Evolutionary conservation across 2,329 filamentous ascomycete species (phyloP), one percentile per base, ranked within the genome.

Genomic region (Fusarium foetens): DNA sequence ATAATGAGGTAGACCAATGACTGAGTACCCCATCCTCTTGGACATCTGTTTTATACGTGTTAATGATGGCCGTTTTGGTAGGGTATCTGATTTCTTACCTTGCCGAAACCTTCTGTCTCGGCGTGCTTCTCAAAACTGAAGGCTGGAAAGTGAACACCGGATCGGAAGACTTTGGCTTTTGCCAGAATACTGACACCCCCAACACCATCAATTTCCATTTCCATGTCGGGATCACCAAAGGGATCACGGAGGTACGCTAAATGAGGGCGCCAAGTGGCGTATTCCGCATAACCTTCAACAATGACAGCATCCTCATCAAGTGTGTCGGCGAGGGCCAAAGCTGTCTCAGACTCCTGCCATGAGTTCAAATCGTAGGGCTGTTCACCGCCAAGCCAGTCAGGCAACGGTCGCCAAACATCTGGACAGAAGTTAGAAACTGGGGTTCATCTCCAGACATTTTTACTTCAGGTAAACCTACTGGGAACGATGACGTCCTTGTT

Each of bases 101-200:
- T 99, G 83, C 96, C 96, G 80, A 99, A 99, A 0, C 94, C 96
- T 84, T 99, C 96, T 0, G 96, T 99, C 82, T 99, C 96, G 10
- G 96, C 96, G 81, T 99, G 96, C 84, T 97, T 98, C 83, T 99
- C 94, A 73, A 99, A 99, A 80, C 94, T 97, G 81, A 99, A 99
- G 4, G 96, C 96, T 6, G 96, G 96, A 83, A 99, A 99, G 82
- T 99, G 96, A 38, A 97, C 95, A 46, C 96, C 96, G 49, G 93
- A 92, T 70, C 96, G 91, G 86, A 99, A 99, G 1, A 99, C 96
- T 76, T 92, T 93, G 4, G 96, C 96, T 83, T 98, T 99, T 49
- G 96, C 95, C 76, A 99, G 83, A 77, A 99, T 99, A 84, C 94
- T 98, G 76, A 99, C 96, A 83, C 96, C 96, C 55, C 96, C 95